A percentile compares a stretch with the other conserved stretches of the same genome.
phyloP scores from a whole-genome alignment of 1,284 basidiomycete species.

The Sporisorium exsertum region DNA sequence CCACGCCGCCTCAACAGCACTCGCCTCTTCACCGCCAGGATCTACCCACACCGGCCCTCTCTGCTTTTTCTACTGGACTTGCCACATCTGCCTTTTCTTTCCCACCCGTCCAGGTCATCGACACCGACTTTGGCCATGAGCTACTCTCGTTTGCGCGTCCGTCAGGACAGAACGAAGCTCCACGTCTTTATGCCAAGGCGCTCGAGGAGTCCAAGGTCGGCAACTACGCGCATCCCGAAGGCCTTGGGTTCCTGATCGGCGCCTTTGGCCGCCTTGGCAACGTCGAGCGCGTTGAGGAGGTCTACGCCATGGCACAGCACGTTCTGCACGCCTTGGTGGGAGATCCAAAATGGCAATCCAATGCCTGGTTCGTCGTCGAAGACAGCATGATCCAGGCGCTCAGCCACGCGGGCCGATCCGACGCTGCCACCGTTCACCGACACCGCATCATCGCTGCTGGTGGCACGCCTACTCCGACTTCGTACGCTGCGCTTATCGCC shows the following conservation, averaged over 20 bases:
- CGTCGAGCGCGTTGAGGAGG: slow-evolving; percentile 72
- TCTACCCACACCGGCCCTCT: slow-evolving; percentile 24
- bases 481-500: slow-evolving; percentile 67
- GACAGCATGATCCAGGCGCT: slow-evolving; percentile 65
- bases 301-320: slow-evolving; percentile 71
- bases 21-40: slow-evolving; percentile 46
- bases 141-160: slow-evolving; percentile 23
- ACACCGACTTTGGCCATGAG: slow-evolving; percentile 52
- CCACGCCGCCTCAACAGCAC: slow-evolving; percentile 28
- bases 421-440: slow-evolving; percentile 57
- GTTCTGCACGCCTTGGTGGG: slow-evolving; percentile 49
- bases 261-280: slow-evolving; percentile 72
- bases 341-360: slow-evolving; percentile 67
- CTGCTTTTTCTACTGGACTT: slow-evolving; percentile 5
- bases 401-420: slow-evolving; percentile 60
- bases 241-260: slow-evolving; percentile 55
- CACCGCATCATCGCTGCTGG: slow-evolving; percentile 63
- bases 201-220: slow-evolving; percentile 42
- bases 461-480: slow-evolving; percentile 53
- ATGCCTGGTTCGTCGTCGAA: slow-evolving; percentile 69
- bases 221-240: slow-evolving; percentile 54
- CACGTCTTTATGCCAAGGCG: slow-evolving; percentile 37
- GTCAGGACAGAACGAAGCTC: slow-evolving; percentile 23
- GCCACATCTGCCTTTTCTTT: slow-evolving; percentile 18
- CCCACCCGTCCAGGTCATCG: slow-evolving; percentile 56